A percentile compares a stretch with the other conserved stretches of the same genome.
These are phyloP conservation scores for Boeremia lycopersici DNA, from an alignment of 2,329 filamentous ascomycete species.

Conservation along the genomic window DNA sequence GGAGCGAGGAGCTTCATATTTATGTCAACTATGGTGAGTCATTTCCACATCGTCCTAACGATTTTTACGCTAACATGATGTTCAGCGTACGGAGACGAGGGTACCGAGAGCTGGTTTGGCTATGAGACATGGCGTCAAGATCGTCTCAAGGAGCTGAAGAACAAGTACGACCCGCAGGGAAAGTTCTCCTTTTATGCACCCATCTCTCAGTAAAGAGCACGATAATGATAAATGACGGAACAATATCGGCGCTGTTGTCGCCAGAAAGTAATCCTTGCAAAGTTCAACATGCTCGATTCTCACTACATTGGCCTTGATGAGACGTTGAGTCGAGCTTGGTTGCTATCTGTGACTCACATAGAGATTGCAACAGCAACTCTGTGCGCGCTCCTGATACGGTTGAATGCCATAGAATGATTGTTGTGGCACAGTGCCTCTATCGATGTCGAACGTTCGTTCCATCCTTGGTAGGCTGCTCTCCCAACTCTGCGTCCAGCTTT, in stretches of 20 bases:
- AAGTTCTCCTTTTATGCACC: conserved; percentile 41
- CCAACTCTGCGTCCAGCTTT: neutral
- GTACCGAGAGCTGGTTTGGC: conserved; percentile 38
- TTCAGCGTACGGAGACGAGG: conserved; percentile 38
- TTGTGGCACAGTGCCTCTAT: neutral
- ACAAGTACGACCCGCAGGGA: conserved; percentile 41
- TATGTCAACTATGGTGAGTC: conserved; percentile 30
- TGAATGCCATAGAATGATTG: too few species aligned
- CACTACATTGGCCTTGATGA: too few species aligned
- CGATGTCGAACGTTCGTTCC: neutral
- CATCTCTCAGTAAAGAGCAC: conserved; percentile 31
- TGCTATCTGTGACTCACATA: too few species aligned
- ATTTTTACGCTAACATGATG: neutral
- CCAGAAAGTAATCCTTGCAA: neutral
- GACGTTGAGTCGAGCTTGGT: too few species aligned
- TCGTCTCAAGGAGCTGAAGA: conserved; percentile 40
- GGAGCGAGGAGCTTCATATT: conserved; percentile 26
- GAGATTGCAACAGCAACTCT: too few species aligned
- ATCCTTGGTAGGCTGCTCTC: neutral
- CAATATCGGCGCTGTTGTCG: neutral
- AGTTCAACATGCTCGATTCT: too few species aligned
- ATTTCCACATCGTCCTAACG: neutral
- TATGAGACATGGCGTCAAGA: conserved; percentile 40
- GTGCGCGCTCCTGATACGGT: too few species aligned
- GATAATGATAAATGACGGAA: neutral